Percentiles rank a stretch among this genome's conserved stretches.
Conservation (phyloP, 352 stramenopile genomes). For the Pythium brachiatum region DNA sequence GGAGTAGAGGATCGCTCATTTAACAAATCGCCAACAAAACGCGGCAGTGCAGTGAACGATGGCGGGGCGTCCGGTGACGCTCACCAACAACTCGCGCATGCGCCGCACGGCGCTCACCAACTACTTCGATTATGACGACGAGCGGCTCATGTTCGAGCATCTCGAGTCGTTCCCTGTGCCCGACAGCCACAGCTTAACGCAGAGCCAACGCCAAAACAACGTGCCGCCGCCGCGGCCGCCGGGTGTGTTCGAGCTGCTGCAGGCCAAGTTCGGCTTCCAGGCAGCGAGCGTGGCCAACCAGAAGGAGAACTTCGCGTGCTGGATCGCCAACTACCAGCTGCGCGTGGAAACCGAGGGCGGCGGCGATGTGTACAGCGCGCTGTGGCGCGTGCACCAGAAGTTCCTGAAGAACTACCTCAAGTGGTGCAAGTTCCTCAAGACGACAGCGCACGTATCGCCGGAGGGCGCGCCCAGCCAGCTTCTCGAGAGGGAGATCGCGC, state of each 20-base stretch:
- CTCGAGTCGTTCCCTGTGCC: slow-evolving; percentile 57
- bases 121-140: slow-evolving; percentile 72
- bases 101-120: slow-evolving; percentile 67
- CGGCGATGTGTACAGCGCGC: slow-evolving; percentile 39
- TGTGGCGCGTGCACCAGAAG: slow-evolving; percentile 63
- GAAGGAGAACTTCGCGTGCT: slow-evolving; percentile 84
- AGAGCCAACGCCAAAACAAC: slow-evolving; percentile 12
- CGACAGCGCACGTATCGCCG: slow-evolving; percentile 69
- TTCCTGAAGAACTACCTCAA: slow-evolving; percentile 91
- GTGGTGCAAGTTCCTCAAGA: slow-evolving; percentile 94
- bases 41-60: too few species aligned
- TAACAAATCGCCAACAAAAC: not conserved
- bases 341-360: slow-evolving; percentile 48
- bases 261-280: slow-evolving; percentile 84
- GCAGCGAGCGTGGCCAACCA: slow-evolving; percentile 70
- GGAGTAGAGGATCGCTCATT: not conserved
- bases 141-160: slow-evolving; percentile 50
- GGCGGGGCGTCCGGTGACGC: slow-evolving; percentile 17
- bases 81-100: slow-evolving; percentile 27
- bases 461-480: slow-evolving; percentile 36
- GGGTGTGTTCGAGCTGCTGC: slow-evolving; percentile 74
- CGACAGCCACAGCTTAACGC: slow-evolving; percentile 6
- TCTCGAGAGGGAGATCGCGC: slow-evolving; percentile 72
- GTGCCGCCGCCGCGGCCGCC: slow-evolving; percentile 22
- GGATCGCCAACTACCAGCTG: slow-evolving; percentile 84